Evolutionary conservation across 129 eudicot species (phyloP).

Genomic region (Erigeron canadensis): DNA sequence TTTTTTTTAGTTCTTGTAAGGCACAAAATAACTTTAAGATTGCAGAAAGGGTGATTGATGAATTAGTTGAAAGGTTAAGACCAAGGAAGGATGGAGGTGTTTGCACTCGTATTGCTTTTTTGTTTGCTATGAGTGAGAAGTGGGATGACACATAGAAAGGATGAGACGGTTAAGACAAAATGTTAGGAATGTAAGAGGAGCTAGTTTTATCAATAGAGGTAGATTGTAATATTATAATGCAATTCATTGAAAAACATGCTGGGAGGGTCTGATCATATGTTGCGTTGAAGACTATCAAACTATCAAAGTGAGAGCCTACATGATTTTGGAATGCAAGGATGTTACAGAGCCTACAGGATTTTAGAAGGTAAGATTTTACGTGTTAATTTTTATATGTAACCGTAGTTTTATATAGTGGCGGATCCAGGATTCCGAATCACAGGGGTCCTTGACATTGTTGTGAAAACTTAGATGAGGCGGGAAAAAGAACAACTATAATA

Average conservation of each 20-base stretch:
- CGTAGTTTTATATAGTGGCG: no score
- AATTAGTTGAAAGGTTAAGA: slow-evolving; percentile 40
- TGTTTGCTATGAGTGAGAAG: slow-evolving; percentile 54
- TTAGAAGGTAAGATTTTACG: no score
- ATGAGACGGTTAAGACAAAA: slow-evolving; percentile 43
- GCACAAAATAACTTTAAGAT: slow-evolving; percentile 50
- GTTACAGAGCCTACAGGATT: no score
- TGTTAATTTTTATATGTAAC: no score
- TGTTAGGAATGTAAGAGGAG: slow-evolving; percentile 59
- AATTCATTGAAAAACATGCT: neutral
- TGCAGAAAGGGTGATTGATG: slow-evolving; percentile 58
- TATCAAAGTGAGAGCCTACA: neutral
- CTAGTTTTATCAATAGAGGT: slow-evolving; percentile 42
- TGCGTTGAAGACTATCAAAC: neutral
- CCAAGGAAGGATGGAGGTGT: slow-evolving; percentile 67
- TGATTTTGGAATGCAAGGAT: neutral
- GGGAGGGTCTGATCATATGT: neutral
- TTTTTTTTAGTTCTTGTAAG: slow-evolving; percentile 65
- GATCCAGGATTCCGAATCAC: no score
- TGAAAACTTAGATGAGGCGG: no score
- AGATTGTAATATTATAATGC: neutral
- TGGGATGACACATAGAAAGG: slow-evolving; percentile 62
- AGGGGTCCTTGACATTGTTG: no score
- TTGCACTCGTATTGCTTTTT: slow-evolving; percentile 46
- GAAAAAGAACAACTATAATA: no score